Percentiles rank a stretch among this genome's conserved stretches.
These are phyloP conservation scores for Aspergillus ochraceoroseus DNA, from an alignment of 2,329 filamentous ascomycete species.

Conservation along the genomic window DNA sequence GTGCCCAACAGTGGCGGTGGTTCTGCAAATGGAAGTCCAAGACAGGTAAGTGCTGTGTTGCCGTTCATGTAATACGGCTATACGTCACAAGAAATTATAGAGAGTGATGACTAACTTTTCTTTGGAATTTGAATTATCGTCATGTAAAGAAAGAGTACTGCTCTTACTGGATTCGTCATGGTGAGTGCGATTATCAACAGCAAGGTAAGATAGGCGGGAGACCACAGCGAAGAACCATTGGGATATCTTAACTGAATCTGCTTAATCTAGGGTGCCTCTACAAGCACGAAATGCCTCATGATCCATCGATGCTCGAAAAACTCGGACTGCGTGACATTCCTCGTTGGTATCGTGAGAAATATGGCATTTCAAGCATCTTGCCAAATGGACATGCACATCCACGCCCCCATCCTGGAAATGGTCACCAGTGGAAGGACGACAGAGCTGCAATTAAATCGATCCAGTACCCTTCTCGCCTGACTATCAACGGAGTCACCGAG, in stretches of 20 bases:
- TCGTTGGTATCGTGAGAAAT: constrained; percentile 53
- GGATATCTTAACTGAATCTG: constrained; percentile 3
- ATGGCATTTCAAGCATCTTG: constrained; percentile 29
- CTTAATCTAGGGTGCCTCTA: constrained; percentile 62
- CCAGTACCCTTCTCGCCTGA: constrained; percentile 20
- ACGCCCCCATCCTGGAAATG: constrained; percentile 14
- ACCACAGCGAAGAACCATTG: not conserved
- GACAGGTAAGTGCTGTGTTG: constrained; percentile 22
- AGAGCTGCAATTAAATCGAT: constrained; percentile 15
- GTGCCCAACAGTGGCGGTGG: constrained; percentile 15
- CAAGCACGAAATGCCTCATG: constrained; percentile 82
- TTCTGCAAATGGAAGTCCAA: constrained; percentile 13
- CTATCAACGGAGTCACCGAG: constrained; percentile 11
- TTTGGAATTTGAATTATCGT: constrained; percentile 11
- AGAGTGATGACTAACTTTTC: constrained; percentile 10
- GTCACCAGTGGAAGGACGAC: constrained; percentile 22
- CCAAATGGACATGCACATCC: constrained; percentile 19
- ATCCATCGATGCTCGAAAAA: constrained; percentile 59
- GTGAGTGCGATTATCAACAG: constrained; percentile 77
- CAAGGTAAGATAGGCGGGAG: constrained; percentile 48
- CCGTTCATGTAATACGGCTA: constrained; percentile 1
- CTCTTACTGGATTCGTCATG: constrained; percentile 83
- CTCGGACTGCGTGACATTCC: constrained; percentile 62
- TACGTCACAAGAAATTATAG: not conserved
- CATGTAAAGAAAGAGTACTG: constrained; percentile 67